Evolutionary conservation across 768 basidiomycete species (phyloP).

Genomic region (Termitomyces sp.): DNA sequence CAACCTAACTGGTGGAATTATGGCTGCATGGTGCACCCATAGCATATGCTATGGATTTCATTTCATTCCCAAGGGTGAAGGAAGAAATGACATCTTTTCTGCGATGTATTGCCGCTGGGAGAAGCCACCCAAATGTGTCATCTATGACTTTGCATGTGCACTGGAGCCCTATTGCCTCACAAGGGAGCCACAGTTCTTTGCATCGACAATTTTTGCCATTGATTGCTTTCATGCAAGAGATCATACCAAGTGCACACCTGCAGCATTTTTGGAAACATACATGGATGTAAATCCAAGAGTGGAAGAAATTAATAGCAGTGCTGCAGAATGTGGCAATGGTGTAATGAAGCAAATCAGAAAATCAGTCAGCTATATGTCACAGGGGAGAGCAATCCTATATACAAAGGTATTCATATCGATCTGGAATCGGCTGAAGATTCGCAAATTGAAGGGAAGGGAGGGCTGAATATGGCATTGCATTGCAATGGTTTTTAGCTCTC

Average conservation of each 20-base stretch:
- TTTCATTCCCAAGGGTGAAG: conserved; percentile 34
- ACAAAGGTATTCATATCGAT: conserved; percentile 9
- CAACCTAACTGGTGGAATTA: conserved; percentile 28
- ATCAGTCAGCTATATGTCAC: conserved; percentile 15
- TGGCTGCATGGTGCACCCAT: conserved; percentile 33
- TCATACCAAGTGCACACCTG: background rate
- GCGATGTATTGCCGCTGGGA: conserved; percentile 34
- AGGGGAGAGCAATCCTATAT: conserved; percentile 13
- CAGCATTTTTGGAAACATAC: background rate
- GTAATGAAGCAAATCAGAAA: conserved; percentile 14
- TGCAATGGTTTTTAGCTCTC: too few relatives aligned
- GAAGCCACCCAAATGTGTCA: conserved; percentile 16
- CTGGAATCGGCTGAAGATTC: background rate
- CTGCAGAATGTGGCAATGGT: conserved; percentile 22
- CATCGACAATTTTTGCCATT: conserved; percentile 17
- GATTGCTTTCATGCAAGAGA: conserved; percentile 15
- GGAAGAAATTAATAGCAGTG: conserved; percentile 16
- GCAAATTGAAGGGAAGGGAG: too few relatives aligned
- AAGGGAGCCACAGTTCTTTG: conserved; percentile 17
- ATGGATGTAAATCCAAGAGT: conserved; percentile 1
- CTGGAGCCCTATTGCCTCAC: conserved; percentile 22
- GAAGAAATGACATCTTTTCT: conserved; percentile 38
- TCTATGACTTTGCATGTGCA: conserved; percentile 21
- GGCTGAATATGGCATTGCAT: too few relatives aligned
- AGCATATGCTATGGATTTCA: conserved; percentile 25